Base-by-base conservation (phyloP, 352 stramenopile genomes). In the Globisporangium canariense region DNA sequence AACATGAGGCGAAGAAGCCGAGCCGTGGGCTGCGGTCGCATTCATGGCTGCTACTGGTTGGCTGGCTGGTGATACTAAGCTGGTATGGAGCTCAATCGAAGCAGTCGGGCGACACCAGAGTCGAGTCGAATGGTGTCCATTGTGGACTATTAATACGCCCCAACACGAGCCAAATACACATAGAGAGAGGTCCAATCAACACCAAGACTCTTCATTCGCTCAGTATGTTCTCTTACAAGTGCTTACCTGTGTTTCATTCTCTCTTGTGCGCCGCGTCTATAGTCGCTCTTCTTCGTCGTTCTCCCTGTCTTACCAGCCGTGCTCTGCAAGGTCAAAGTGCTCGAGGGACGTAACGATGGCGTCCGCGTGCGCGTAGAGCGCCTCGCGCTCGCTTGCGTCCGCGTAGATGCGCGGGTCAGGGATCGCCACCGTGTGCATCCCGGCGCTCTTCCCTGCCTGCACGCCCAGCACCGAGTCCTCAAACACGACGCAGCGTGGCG, bases 391-490 rank as follows among this genome's bases (percentile, higher is more conserved):
- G 0, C 66, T 66, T 18, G 71, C 63, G 4, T 83, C 75, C 13
- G 66, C 71, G 60, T 91, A 83, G 61, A 91, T 86, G 46, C 86
- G 80, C 9, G 80, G 60, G 59, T 94, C 86, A 0, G 83, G 86
- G 40, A 94, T 71, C 30, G 83, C 83, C 46, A 94, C 78, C 16
- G 77, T 83, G 65, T 86, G 74, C 86, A 93, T 93, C 6, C 60
- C 74, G 2, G 86, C 86, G 2, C 73, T 71, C 16, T 89, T 89
- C 0, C 77, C 83, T 4, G 83, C 83, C 28, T 73, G 74, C 20
- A 91, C 82, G 25, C 86, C 86, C 34, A 83, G 77, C 16, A 87
- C 68, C 38, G 86, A 91, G 72, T 94, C 86, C 54, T 94, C 86
- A 55, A 93, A 90, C 58, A 92, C 80, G 59, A 92, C 67, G 60